These are phyloP conservation scores for Fusarium tanahbumbuense DNA, from an alignment of 2,329 filamentous ascomycete genomes.

Conservation along the genomic window DNA sequence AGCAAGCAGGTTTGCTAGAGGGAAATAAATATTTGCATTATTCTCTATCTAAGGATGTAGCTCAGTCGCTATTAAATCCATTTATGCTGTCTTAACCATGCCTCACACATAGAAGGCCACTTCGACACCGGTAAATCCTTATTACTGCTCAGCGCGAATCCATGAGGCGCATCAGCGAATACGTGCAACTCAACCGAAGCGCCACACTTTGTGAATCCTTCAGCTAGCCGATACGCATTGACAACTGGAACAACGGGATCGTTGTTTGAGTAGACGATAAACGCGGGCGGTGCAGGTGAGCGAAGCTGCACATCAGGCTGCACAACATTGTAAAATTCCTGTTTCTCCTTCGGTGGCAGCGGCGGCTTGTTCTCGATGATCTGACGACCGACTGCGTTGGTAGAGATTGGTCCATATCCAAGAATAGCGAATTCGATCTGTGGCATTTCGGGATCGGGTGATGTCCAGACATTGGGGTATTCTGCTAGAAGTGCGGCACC, in stretches of 20 bases:
- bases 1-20: neutral
- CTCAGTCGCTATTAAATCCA: constrained; percentile 14
- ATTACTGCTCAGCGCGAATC: constrained; percentile 35
- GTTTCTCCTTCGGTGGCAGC: constrained; percentile 36
- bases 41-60: neutral
- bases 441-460: constrained; percentile 26
- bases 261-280: constrained; percentile 43
- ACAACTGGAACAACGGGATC: constrained; percentile 38
- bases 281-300: constrained; percentile 22
- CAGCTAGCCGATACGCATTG: constrained; percentile 39
- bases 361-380: constrained; percentile 39
- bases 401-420: constrained; percentile 40
- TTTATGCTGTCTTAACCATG: constrained; percentile 31
- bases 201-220: constrained; percentile 20
- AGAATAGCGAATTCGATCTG: constrained; percentile 32
- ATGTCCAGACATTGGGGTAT: constrained; percentile 34
- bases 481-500: constrained; percentile 38
- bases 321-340: constrained; percentile 33
- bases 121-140: constrained; percentile 33
- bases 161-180: constrained; percentile 42
- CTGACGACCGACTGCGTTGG: constrained; percentile 36
- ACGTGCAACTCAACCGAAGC: constrained; percentile 38
- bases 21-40: neutral
- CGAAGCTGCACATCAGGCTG: constrained; percentile 38
- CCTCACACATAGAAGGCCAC: constrained; percentile 39